A percentile compares a stretch with the other conserved stretches of the same genome.
Evolutionary conservation across 2,329 filamentous ascomycete genomes (phyloP).

Genomic region (Septoria petroselini): DNA sequence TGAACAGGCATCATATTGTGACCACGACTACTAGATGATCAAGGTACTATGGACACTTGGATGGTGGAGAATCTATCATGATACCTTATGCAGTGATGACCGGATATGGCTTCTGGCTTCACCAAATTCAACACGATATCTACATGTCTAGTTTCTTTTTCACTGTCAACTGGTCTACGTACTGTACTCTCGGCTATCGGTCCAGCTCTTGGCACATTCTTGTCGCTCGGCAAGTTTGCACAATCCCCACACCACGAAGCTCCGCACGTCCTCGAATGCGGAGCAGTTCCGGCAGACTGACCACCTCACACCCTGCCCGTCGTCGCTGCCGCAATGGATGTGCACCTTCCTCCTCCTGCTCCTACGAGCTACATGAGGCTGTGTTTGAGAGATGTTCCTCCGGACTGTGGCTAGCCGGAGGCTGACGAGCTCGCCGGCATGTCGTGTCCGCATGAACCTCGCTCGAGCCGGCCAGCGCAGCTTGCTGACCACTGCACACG

Average conservation of each 20-base stretch:
- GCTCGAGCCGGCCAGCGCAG: constrained; percentile 2
- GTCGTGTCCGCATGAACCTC: too few species aligned
- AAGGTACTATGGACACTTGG: background rate
- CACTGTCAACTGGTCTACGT: background rate
- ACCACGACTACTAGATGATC: constrained; percentile 12
- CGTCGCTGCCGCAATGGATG: background rate
- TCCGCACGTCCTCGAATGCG: constrained; percentile 5
- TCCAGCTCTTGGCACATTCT: constrained; percentile 1
- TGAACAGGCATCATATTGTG: constrained; percentile 3
- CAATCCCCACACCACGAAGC: constrained; percentile 8
- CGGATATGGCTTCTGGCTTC: constrained; percentile 8
- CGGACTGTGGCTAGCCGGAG: constrained; percentile 28
- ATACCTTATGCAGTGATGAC: background rate
- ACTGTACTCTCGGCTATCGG: constrained; percentile 7
- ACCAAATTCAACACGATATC: background rate
- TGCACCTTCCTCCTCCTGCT: constrained; percentile 2
- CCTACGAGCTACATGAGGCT: constrained; percentile 21
- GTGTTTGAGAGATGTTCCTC: constrained; percentile 24
- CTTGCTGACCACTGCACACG: constrained; percentile 34
- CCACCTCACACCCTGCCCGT: background rate
- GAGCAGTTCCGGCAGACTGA: constrained; percentile 7
- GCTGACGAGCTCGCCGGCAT: constrained; percentile 6
- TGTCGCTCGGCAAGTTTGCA: background rate
- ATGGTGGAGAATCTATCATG: too few species aligned
- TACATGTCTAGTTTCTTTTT: background rate